Percentiles rank a stretch among this genome's conserved stretches.
phyloP scores from a whole-genome alignment of 2,329 filamentous ascomycete genomes.

The Lecanicillium sp. region DNA sequence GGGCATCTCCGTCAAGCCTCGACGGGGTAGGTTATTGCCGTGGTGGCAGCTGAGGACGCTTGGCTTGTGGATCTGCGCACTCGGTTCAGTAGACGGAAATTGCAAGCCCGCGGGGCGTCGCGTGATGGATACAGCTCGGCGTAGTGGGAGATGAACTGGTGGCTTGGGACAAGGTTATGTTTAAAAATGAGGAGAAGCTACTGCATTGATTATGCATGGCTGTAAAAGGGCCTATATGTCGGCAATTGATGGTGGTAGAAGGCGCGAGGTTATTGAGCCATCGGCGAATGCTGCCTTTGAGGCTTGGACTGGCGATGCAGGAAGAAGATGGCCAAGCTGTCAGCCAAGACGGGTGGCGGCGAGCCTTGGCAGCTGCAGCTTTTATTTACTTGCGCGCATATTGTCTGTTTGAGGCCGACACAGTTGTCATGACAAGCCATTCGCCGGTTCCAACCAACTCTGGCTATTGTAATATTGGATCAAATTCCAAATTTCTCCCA shows the following conservation, averaged over 20 bases:
- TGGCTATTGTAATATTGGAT: too few species aligned
- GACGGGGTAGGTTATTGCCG: too few species aligned
- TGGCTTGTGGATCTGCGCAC: background rate
- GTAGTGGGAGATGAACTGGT: slow-evolving; percentile 1
- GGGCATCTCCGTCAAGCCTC: too few species aligned
- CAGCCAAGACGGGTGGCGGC: slow-evolving; percentile 4
- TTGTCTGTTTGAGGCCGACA: too few species aligned
- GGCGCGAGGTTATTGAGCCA: background rate
- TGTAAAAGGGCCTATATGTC: background rate
- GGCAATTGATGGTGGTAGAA: background rate
- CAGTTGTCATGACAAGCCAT: too few species aligned
- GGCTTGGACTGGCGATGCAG: background rate
- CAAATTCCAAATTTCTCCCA: too few species aligned
- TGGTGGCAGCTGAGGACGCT: too few species aligned
- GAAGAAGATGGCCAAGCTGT: background rate
- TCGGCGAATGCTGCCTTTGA: background rate
- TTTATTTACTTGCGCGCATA: too few species aligned
- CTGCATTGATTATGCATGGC: background rate
- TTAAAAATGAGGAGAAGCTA: background rate
- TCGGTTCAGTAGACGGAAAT: background rate
- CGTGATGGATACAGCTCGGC: slow-evolving; percentile 1
- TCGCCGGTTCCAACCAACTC: too few species aligned
- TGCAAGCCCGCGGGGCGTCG: too few species aligned
- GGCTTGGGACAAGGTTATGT: background rate
- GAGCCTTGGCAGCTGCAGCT: background rate